Conservation (phyloP, 2,329 filamentous ascomycete genomes). For the Saccharata proteae region DNA sequence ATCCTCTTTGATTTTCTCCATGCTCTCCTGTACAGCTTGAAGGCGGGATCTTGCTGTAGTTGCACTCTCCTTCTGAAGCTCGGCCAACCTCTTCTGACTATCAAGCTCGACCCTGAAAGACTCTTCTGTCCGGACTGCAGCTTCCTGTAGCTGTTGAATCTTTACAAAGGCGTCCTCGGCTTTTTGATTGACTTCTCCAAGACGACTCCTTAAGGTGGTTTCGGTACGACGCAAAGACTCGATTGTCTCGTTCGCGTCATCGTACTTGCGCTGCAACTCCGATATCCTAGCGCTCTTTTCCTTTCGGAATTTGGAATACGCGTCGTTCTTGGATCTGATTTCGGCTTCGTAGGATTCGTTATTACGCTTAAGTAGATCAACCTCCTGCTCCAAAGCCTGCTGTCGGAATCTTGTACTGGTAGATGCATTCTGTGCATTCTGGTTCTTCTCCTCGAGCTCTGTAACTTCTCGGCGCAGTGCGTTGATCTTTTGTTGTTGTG, state of each 20-base stretch:
- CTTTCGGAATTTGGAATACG: constrained; percentile 82
- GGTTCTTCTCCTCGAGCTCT: constrained; percentile 68
- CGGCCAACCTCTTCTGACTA: constrained; percentile 65
- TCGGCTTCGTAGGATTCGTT: constrained; percentile 90
- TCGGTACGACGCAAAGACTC: constrained; percentile 72
- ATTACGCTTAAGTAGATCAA: constrained; percentile 78
- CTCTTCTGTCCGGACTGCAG: constrained; percentile 70
- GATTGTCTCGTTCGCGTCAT: constrained; percentile 66
- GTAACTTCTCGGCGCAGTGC: constrained; percentile 75
- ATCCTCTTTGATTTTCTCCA: constrained; percentile 55
- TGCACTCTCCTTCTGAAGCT: constrained; percentile 67
- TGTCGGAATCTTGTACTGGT: constrained; percentile 82
- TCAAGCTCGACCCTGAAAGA: constrained; percentile 80
- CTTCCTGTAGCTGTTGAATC: constrained; percentile 76
- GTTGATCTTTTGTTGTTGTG: constrained; percentile 79
- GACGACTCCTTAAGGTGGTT: constrained; percentile 62
- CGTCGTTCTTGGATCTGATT: constrained; percentile 76
- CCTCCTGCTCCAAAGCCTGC: constrained; percentile 78
- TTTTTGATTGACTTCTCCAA: constrained; percentile 76
- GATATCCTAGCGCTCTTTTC: constrained; percentile 86
- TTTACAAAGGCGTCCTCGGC: constrained; percentile 72
- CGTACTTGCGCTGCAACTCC: constrained; percentile 76
- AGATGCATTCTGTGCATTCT: constrained; percentile 66
- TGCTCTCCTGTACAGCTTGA: constrained; percentile 52
- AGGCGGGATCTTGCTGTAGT: constrained; percentile 59